Conservation (phyloP, 2,329 filamentous ascomycete species). For the Coniochaeta sp. region DNA sequence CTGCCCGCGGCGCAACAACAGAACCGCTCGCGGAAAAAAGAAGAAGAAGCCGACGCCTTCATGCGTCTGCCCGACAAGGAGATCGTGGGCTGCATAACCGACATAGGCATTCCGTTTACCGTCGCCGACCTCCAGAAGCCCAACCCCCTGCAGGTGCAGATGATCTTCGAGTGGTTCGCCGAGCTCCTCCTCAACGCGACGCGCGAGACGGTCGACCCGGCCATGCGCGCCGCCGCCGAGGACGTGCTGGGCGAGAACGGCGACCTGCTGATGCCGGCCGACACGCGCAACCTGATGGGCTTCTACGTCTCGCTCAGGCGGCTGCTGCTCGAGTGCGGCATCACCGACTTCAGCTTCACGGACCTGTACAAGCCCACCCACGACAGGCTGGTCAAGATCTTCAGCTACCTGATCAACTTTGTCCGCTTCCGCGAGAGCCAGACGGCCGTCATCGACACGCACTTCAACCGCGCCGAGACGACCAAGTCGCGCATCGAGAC, state of each 20-base stretch:
- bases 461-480: constrained; percentile 84
- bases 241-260: constrained; percentile 77
- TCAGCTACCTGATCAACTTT: constrained; percentile 98
- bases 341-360: constrained; percentile 87
- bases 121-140: constrained; percentile 86
- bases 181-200: constrained; percentile 91
- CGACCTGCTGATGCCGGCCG: constrained; percentile 70
- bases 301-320: constrained; percentile 82
- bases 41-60: constrained; percentile 51
- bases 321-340: constrained; percentile 78
- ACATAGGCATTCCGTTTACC: constrained; percentile 87
- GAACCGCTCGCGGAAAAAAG: constrained; percentile 48
- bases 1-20: constrained; percentile 44
- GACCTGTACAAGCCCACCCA: constrained; percentile 90
- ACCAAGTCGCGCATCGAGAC: constrained; percentile 84
- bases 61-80: constrained; percentile 61
- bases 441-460: constrained; percentile 79
- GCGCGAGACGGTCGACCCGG: constrained; percentile 85
- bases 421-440: constrained; percentile 94
- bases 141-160: constrained; percentile 88
- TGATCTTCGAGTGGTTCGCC: constrained; percentile 97
- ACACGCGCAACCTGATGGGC: constrained; percentile 90
- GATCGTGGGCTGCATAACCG: constrained; percentile 93
- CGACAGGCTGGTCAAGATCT: constrained; percentile 85
- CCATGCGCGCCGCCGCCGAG: constrained; percentile 87